Percentiles rank a stretch among this genome's conserved stretches.
Evolutionary conservation across 352 stramenopile species (phyloP).

Genomic region (Phytophthora cryptogea): DNA sequence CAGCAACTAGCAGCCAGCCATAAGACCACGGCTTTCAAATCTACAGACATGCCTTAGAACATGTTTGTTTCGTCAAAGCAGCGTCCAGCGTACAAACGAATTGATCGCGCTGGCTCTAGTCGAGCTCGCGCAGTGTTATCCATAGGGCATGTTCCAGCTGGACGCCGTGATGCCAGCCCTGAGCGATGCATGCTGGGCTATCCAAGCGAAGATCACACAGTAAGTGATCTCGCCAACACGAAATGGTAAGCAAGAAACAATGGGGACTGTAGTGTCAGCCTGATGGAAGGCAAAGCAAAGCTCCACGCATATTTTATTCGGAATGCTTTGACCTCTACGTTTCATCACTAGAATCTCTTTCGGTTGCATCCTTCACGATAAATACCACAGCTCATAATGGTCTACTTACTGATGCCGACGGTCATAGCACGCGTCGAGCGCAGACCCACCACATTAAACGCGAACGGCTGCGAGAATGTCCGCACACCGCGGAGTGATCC

Average conservation of each 20-base stretch:
- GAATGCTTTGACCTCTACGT: constrained; percentile 8
- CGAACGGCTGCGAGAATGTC: constrained; percentile 47
- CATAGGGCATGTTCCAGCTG: constrained; percentile 1
- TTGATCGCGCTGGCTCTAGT: too few relatives aligned
- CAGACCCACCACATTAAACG: constrained; percentile 47
- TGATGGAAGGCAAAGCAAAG: constrained; percentile 7
- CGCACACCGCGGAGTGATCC: constrained; percentile 28
- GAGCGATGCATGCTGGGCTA: too few relatives aligned
- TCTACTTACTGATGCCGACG: constrained; percentile 31
- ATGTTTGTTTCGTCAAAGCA: not conserved
- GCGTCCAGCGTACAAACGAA: too few relatives aligned
- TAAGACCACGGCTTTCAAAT: too few relatives aligned
- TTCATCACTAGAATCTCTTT: not conserved
- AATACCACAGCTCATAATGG: constrained; percentile 37
- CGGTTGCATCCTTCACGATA: constrained; percentile 27
- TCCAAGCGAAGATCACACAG: too few relatives aligned
- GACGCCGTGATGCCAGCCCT: too few relatives aligned
- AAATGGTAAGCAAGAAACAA: constrained; percentile 3
- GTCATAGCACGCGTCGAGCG: constrained; percentile 46
- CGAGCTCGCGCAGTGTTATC: not conserved
- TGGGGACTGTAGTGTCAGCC: not conserved
- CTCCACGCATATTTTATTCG: constrained; percentile 24
- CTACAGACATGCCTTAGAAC: not conserved
- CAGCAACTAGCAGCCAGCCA: too few relatives aligned
- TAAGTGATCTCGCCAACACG: too few relatives aligned